Conservation (phyloP, 352 stramenopile genomes). For the Phytophthora pluvialis region DNA sequence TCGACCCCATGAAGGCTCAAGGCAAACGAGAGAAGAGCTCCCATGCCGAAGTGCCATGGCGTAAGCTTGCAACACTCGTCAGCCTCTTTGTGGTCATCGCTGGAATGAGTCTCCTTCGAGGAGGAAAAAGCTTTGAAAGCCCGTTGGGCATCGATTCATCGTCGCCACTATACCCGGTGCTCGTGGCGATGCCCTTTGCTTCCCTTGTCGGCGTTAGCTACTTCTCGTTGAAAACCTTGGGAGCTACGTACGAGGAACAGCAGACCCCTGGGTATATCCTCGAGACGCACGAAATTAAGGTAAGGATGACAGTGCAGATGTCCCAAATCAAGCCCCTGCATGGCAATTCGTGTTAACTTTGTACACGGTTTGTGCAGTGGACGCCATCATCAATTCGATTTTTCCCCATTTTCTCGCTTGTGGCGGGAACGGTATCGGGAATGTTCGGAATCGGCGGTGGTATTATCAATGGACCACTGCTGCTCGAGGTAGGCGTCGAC, state of each 20-base stretch:
- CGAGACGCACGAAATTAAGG: constrained; percentile 51
- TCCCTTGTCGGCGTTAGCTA: constrained; percentile 77
- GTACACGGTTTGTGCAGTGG: not conserved
- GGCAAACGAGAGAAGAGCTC: constrained; percentile 31
- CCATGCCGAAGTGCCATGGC: constrained; percentile 63
- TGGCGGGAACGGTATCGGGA: constrained; percentile 92
- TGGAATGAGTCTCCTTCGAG: constrained; percentile 93
- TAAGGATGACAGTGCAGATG: constrained; percentile 7
- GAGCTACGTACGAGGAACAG: constrained; percentile 56
- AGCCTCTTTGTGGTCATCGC: constrained; percentile 91
- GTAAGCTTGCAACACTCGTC: constrained; percentile 84
- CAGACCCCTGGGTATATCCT: constrained; percentile 53
- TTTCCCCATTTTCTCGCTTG: constrained; percentile 91
- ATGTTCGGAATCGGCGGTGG: constrained; percentile 97
- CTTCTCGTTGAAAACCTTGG: constrained; percentile 57
- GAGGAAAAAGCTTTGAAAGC: constrained; percentile 86
- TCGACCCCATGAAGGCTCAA: constrained; percentile 19
- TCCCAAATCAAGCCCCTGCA: too few relatives aligned
- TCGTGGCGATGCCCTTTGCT: constrained; percentile 68
- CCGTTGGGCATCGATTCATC: constrained; percentile 91
- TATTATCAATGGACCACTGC: constrained; percentile 95
- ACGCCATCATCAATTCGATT: constrained; percentile 61
- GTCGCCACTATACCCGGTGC: constrained; percentile 75
- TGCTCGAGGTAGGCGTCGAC: constrained; percentile 94
- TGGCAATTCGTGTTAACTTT: too few relatives aligned